Conservation (phyloP, 202 grass and related monocot species). For the Carex arenaria region DNA sequence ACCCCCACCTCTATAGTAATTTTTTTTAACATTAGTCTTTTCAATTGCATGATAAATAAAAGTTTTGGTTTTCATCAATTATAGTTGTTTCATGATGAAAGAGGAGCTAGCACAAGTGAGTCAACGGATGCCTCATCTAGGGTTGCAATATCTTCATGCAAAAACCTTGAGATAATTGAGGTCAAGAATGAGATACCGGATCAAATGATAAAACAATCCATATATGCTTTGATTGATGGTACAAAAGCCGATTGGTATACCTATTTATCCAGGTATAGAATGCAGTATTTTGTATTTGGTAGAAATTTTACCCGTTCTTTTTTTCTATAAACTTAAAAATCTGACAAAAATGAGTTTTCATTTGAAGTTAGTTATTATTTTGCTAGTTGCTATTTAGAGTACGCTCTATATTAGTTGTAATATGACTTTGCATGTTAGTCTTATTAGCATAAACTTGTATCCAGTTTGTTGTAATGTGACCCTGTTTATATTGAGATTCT, state of each 20-base stretch:
- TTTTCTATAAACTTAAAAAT: too few relatives aligned
- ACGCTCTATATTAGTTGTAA: not conserved
- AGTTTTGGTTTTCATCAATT: not conserved
- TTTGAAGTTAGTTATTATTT: not conserved
- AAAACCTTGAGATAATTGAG: not conserved
- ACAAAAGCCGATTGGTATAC: not conserved
- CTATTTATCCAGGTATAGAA: too few relatives aligned
- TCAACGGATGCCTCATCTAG: not conserved
- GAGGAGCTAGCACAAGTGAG: too few relatives aligned
- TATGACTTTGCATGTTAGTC: not conserved
- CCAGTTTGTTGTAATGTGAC: too few relatives aligned
- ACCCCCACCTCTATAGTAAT: too few relatives aligned
- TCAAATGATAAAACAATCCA: not conserved
- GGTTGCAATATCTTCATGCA: not conserved
- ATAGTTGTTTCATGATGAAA: not conserved
- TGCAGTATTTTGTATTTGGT: too few relatives aligned
- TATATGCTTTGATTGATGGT: not conserved
- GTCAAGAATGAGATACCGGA: not conserved
- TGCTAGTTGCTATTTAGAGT: not conserved
- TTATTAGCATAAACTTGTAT: not conserved
- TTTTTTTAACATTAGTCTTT: not conserved
- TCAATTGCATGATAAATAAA: not conserved
- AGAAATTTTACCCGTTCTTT: too few relatives aligned
- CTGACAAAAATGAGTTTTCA: not conserved
- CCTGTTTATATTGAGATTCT: not conserved